These are phyloP conservation scores for Saccharomyces hybrid DNA, from an alignment of 1,139 yeast species.

Conservation along the genomic window DNA sequence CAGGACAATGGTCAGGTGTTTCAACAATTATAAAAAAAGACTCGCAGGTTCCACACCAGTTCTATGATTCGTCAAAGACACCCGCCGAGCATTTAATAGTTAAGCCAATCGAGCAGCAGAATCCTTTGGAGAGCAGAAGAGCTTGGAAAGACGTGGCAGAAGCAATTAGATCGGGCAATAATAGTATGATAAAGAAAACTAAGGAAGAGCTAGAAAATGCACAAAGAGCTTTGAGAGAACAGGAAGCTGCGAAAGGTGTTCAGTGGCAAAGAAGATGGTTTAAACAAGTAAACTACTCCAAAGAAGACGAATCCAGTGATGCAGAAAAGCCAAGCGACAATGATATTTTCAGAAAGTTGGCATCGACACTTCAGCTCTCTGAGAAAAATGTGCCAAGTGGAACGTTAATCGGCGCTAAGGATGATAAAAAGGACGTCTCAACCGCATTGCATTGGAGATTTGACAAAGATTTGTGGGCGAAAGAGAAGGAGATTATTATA, in stretches of 20 bases:
- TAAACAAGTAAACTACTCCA: constrained; percentile 43
- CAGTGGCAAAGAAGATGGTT: constrained; percentile 82
- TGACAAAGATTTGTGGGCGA: constrained; percentile 43
- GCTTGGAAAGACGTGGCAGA: constrained; percentile 86
- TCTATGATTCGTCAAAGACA: constrained; percentile 59
- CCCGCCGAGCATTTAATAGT: constrained; percentile 53
- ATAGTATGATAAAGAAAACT: constrained; percentile 61
- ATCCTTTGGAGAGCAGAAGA: constrained; percentile 66
- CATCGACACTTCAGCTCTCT: constrained; percentile 51
- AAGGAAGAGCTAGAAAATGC: constrained; percentile 71
- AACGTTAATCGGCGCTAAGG: constrained; percentile 43
- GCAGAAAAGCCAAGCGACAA: constrained; percentile 17
- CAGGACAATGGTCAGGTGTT: constrained; percentile 88
- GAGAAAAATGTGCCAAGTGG: constrained; percentile 62
- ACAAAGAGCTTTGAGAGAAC: constrained; percentile 73
- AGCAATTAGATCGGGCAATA: constrained; percentile 71
- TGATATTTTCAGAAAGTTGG: constrained; percentile 46
- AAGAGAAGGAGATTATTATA: constrained; percentile 45
- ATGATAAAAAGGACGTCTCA: constrained; percentile 35
- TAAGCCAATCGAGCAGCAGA: constrained; percentile 71
- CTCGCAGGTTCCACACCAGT: constrained; percentile 35
- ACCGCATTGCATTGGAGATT: constrained; percentile 62
- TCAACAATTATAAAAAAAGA: constrained; percentile 40
- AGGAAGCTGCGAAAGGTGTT: constrained; percentile 54
- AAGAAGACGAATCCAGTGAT: constrained; percentile 32